Evolutionary conservation across 768 basidiomycete genomes (phyloP).

Genomic region (Psilocybe azurescens): DNA sequence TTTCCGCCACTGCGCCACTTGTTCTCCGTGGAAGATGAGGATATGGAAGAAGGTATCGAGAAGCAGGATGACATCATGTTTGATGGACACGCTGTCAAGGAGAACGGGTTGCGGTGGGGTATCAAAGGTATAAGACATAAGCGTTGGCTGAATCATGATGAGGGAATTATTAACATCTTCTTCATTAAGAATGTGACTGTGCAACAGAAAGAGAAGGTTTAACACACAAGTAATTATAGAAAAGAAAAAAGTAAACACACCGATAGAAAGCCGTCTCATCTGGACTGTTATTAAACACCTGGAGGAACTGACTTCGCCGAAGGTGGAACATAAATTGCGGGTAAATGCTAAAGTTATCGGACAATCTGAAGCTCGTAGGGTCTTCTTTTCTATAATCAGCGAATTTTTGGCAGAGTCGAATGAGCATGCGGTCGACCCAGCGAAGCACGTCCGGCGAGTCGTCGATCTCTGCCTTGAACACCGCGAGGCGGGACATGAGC

Average conservation of each 20-base stretch:
- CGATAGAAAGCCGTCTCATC: slow-evolving; percentile 98
- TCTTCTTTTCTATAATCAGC: slow-evolving; percentile 99
- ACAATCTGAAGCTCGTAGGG: slow-evolving; percentile 89
- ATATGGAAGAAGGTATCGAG: slow-evolving; percentile 99
- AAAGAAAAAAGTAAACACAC: slow-evolving; percentile 42
- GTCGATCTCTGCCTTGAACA: slow-evolving; percentile 99
- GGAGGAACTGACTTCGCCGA: slow-evolving; percentile 95
- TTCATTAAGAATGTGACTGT: slow-evolving; percentile 91
- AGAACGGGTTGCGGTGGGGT: slow-evolving; percentile 91
- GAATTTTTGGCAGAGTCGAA: slow-evolving; percentile 98
- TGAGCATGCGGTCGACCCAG: slow-evolving; percentile 99
- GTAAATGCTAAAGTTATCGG: slow-evolving; percentile 98
- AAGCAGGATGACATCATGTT: slow-evolving; percentile 94
- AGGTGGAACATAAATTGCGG: slow-evolving; percentile 99
- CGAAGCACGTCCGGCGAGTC: slow-evolving; percentile 95
- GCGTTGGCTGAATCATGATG: slow-evolving; percentile 99
- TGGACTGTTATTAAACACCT: slow-evolving; percentile 99
- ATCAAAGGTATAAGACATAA: slow-evolving; percentile 99
- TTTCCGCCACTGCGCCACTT: slow-evolving; percentile 97
- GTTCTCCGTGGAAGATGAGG: slow-evolving; percentile 98
- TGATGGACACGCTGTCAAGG: slow-evolving; percentile 97
- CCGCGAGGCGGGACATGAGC: slow-evolving; percentile 97
- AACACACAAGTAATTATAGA: slow-evolving; percentile 8
- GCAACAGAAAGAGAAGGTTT: not conserved
- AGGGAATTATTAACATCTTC: slow-evolving; percentile 99